Conservation (phyloP, 2,329 filamentous ascomycete genomes). For the Graphilbum sp. region DNA sequence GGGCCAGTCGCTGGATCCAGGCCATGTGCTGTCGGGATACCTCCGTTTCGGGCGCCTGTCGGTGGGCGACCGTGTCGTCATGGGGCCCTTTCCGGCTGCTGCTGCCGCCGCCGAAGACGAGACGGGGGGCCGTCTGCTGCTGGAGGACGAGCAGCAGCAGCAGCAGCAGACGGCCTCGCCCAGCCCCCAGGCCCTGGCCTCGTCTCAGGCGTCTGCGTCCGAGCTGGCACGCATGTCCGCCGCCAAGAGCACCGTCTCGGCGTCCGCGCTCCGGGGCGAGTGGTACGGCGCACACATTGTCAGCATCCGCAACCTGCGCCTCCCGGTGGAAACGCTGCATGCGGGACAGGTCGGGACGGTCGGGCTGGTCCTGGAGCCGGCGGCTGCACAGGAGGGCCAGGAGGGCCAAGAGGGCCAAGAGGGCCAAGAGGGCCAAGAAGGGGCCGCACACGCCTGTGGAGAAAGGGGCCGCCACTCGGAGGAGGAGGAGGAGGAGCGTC, state of each 20-base stretch:
- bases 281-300: slow-evolving; percentile 72
- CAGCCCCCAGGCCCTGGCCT: slow-evolving; percentile 31
- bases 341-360: slow-evolving; percentile 81
- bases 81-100: slow-evolving; percentile 61
- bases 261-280: slow-evolving; percentile 40
- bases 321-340: slow-evolving; percentile 62
- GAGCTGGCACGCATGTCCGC: slow-evolving; percentile 36
- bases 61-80: slow-evolving; percentile 59
- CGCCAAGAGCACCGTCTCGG: slow-evolving; percentile 33
- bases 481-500: neutral
- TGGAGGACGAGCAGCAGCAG: slow-evolving; percentile 25
- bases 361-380: slow-evolving; percentile 48
- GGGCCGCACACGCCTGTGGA: no score
- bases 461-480: no score
- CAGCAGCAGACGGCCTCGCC: slow-evolving; percentile 27
- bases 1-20: slow-evolving; percentile 27
- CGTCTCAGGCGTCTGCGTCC: slow-evolving; percentile 35
- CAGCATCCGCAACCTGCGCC: slow-evolving; percentile 73
- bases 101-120: slow-evolving; percentile 35
- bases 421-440: no score
- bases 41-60: slow-evolving; percentile 63
- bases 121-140: no score
- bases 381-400: neutral
- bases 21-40: slow-evolving; percentile 70
- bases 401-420: no score